Evolutionary conservation across 163 green algal genomes (phyloP).

Genomic region (Volvox carteri): DNA sequence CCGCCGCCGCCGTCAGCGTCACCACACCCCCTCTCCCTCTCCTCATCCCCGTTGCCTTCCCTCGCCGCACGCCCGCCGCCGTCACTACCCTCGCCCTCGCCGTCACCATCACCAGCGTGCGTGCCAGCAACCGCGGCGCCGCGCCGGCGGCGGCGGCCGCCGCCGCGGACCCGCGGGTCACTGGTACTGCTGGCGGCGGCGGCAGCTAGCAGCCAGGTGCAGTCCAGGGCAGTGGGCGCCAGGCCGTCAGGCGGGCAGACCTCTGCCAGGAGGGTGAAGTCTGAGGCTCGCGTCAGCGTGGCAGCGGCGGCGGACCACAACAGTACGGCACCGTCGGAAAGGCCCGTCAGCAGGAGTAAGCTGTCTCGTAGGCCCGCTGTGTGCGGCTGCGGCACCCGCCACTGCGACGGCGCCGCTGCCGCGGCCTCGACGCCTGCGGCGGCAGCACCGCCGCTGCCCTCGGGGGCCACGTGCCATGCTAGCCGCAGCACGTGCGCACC

Average conservation of each 20-base stretch:
- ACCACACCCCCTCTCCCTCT: too few species aligned
- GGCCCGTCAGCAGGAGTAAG: conserved; percentile 40
- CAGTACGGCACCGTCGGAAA: conserved; percentile 27
- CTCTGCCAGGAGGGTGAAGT: background rate
- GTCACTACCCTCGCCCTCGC: background rate
- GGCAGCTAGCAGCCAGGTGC: conserved; percentile 43
- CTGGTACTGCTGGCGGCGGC: too few species aligned
- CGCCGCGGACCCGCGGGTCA: background rate
- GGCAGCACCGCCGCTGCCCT: background rate
- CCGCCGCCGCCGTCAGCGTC: too few species aligned
- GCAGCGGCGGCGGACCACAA: conserved; percentile 26
- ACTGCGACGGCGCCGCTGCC: conserved; percentile 1
- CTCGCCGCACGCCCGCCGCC: background rate
- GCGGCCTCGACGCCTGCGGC: background rate
- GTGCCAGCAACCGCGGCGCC: background rate
- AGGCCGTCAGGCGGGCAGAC: conserved; percentile 47
- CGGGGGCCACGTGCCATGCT: conserved; percentile 29
- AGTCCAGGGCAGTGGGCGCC: conserved; percentile 14
- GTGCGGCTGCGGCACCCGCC: conserved; percentile 48
- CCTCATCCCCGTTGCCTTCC: background rate
- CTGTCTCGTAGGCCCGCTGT: conserved; percentile 23
- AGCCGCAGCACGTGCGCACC: conserved; percentile 19
- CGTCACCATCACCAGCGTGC: too few species aligned
- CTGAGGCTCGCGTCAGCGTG: conserved; percentile 1
- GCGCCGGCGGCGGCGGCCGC: background rate